phyloP scores from a whole-genome alignment of 1,284 basidiomycete species.

The Phellinidium pouzarii region DNA sequence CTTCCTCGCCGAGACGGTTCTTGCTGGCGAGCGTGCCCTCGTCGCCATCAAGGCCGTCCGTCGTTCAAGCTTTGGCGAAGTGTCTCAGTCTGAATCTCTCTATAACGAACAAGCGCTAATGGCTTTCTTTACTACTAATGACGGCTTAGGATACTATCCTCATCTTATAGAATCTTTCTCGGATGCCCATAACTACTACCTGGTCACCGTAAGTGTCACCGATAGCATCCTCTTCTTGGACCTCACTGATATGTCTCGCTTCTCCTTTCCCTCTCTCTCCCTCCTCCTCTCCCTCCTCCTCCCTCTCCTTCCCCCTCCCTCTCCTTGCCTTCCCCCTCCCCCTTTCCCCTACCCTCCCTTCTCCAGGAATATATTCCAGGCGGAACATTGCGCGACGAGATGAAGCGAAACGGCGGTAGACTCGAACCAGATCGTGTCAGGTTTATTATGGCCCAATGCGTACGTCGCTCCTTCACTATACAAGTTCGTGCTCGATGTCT shows the following conservation, averaged over 20 bases:
- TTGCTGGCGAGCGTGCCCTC: neutral
- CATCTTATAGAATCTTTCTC: constrained; percentile 4
- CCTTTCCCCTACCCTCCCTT: too few relatives aligned
- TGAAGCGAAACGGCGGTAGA: neutral
- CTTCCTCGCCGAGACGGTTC: neutral
- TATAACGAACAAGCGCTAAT: neutral
- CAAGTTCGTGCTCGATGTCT: neutral
- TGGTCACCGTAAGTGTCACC: too few relatives aligned
- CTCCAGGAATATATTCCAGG: neutral
- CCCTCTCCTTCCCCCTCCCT: too few relatives aligned
- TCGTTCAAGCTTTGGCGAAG: neutral
- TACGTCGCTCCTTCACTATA: neutral
- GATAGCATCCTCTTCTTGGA: too few relatives aligned
- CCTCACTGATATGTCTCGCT: too few relatives aligned
- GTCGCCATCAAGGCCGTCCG: constrained; percentile 5
- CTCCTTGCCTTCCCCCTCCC: too few relatives aligned
- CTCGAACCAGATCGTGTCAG: neutral
- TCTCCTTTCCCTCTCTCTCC: too few relatives aligned
- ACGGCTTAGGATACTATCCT: neutral
- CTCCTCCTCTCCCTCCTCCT: too few relatives aligned
- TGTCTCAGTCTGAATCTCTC: neutral
- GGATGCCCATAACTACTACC: constrained; percentile 5
- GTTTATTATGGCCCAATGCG: constrained; percentile 1
- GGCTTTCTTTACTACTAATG: neutral
- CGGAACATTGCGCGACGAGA: constrained; percentile 4